These are phyloP conservation scores for Penicillium sp. DNA, from an alignment of 2,329 filamentous ascomycete species.

Conservation along the genomic window DNA sequence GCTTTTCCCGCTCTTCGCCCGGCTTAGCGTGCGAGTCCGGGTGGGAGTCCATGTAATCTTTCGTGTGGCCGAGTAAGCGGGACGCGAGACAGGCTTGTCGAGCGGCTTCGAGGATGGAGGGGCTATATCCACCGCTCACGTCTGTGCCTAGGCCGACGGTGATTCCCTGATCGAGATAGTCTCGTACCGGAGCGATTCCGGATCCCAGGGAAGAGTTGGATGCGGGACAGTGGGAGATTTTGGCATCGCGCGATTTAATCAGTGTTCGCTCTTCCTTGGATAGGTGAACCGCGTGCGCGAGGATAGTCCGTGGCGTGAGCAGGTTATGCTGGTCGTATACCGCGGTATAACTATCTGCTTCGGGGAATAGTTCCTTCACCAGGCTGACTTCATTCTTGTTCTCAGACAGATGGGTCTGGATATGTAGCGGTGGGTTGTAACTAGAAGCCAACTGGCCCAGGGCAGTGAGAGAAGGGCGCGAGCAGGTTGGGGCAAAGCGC, in stretches of 20 bases:
- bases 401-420: constrained; percentile 91
- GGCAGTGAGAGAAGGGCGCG: constrained; percentile 57
- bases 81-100: constrained; percentile 82
- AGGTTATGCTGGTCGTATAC: constrained; percentile 79
- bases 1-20: constrained; percentile 58
- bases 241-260: constrained; percentile 64
- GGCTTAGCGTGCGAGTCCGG: constrained; percentile 2
- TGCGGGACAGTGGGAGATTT: constrained; percentile 83
- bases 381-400: constrained; percentile 75
- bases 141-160: constrained; percentile 88
- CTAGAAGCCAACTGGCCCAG: constrained; percentile 69
- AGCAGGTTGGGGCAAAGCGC: constrained; percentile 63
- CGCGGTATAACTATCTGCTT: constrained; percentile 66
- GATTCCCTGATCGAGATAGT: constrained; percentile 73
- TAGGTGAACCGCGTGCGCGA: constrained; percentile 85
- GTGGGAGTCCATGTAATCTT: constrained; percentile 25
- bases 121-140: constrained; percentile 83
- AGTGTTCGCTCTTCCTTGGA: constrained; percentile 67
- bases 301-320: constrained; percentile 72
- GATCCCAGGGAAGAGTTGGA: constrained; percentile 78
- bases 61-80: constrained; percentile 60
- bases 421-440: constrained; percentile 60
- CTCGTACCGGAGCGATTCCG: constrained; percentile 77
- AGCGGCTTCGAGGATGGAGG: constrained; percentile 78
- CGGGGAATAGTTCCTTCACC: constrained; percentile 72